These are phyloP conservation scores for Aspergillus candidus DNA, from an alignment of 2,329 filamentous ascomycete genomes.

Conservation along the genomic window DNA sequence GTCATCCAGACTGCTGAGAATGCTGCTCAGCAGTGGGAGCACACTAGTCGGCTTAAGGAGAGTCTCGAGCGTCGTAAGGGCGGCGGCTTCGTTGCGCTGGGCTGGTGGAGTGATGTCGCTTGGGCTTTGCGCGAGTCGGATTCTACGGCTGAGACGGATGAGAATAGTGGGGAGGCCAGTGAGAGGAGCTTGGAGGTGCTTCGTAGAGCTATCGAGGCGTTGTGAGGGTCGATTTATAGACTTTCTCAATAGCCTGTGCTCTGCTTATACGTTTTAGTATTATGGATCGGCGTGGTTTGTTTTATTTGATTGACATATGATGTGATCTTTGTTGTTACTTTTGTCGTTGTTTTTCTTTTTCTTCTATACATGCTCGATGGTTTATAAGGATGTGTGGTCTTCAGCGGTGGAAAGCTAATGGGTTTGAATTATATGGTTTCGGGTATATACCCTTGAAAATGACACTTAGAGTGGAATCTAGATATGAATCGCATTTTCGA, in stretches of 20 bases:
- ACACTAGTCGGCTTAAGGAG: slow-evolving; percentile 84
- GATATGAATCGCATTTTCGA: no score
- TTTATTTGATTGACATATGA: no score
- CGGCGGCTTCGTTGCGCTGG: slow-evolving; percentile 75
- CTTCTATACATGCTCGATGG: no score
- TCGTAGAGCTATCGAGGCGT: slow-evolving; percentile 50
- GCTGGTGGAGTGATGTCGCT: slow-evolving; percentile 80
- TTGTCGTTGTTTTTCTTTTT: no score
- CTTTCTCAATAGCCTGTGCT: no score
- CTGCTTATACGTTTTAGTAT: neutral
- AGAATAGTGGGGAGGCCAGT: slow-evolving; percentile 31
- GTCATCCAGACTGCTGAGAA: slow-evolving; percentile 83
- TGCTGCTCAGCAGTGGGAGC: slow-evolving; percentile 89
- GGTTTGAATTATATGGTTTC: no score
- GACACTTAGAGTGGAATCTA: no score
- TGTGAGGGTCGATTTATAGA: slow-evolving; percentile 33
- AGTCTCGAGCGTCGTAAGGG: slow-evolving; percentile 74
- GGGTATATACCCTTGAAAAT: no score
- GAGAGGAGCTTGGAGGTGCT: slow-evolving; percentile 52
- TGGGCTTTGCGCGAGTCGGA: slow-evolving; percentile 60
- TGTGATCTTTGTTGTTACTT: no score
- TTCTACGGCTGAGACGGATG: slow-evolving; percentile 18
- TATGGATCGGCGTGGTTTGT: no score
- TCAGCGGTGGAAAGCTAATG: no score
- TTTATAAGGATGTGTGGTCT: no score